phyloP scores from a whole-genome alignment of 2,329 filamentous ascomycete genomes.

The Mariannaea elegans region DNA sequence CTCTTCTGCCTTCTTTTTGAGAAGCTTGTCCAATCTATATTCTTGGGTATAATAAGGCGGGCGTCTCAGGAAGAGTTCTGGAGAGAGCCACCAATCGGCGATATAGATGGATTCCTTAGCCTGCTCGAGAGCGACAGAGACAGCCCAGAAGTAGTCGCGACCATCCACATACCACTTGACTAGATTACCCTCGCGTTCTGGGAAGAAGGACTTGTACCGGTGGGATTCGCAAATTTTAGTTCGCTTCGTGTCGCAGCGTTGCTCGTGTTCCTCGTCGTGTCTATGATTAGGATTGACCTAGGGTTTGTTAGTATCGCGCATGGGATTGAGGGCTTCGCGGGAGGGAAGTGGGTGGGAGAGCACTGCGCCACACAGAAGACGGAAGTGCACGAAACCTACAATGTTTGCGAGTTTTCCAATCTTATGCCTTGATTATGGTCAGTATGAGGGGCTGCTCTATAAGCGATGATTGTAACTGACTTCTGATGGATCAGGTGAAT shows the following conservation, averaged over 20 bases:
- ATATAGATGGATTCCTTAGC: conserved; percentile 97
- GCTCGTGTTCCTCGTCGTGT: conserved; percentile 92
- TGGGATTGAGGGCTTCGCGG: background rate
- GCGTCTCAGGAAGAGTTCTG: conserved; percentile 84
- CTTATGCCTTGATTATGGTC: conserved; percentile 51
- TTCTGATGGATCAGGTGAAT: conserved; percentile 67
- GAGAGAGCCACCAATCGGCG: conserved; percentile 95
- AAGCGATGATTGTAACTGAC: conserved; percentile 46
- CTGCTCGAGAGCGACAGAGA: conserved; percentile 87
- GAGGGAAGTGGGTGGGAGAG: background rate
- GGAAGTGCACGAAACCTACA: conserved; percentile 48
- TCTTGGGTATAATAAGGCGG: conserved; percentile 85
- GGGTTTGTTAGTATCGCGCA: background rate
- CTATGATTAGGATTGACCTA: conserved; percentile 87
- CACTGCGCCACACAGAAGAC: background rate
- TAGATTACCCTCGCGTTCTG: conserved; percentile 83
- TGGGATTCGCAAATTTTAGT: conserved; percentile 75
- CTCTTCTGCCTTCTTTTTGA: conserved; percentile 89
- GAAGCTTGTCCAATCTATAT: conserved; percentile 84
- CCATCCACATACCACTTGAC: conserved; percentile 99
- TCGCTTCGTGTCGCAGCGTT: conserved; percentile 83
- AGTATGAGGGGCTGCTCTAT: background rate
- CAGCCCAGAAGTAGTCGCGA: conserved; percentile 93
- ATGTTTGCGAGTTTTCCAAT: conserved; percentile 71
- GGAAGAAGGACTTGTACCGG: conserved; percentile 90